A percentile compares a stretch with the other conserved stretches of the same genome.
These are phyloP conservation scores for Fusarium sulawesiense DNA, from an alignment of 2,329 filamentous ascomycete genomes.

Conservation along the genomic window DNA sequence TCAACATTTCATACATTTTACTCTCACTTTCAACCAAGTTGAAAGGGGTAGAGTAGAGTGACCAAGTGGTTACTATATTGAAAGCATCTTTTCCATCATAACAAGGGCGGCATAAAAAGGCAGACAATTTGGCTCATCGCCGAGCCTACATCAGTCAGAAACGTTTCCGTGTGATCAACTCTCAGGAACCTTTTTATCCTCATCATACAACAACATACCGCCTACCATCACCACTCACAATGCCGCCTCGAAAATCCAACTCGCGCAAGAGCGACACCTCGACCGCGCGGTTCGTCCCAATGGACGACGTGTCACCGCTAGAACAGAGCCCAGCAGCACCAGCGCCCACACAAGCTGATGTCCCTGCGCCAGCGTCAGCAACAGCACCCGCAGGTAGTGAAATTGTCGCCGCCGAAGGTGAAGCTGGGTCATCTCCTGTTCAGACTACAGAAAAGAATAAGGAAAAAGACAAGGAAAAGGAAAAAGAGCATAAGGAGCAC, in stretches of 20 bases:
- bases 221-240: slow-evolving; percentile 44
- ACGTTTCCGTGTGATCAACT: neutral
- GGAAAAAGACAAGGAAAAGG: slow-evolving; percentile 47
- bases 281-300: slow-evolving; percentile 57
- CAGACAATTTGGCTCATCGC: neutral
- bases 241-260: slow-evolving; percentile 69
- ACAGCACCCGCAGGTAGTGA: slow-evolving; percentile 16
- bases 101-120: neutral
- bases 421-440: slow-evolving; percentile 37
- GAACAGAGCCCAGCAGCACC: slow-evolving; percentile 33
- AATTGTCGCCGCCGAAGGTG: neutral
- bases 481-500: slow-evolving; percentile 50
- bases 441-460: slow-evolving; percentile 48
- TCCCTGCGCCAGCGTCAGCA: slow-evolving; percentile 13
- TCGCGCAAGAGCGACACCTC: slow-evolving; percentile 60
- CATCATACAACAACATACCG: slow-evolving; percentile 1
- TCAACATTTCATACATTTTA: neutral
- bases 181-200: neutral
- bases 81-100: neutral
- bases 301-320: slow-evolving; percentile 54
- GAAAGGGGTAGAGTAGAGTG: slow-evolving; percentile 20
- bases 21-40: neutral
- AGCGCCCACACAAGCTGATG: slow-evolving; percentile 33
- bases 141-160: neutral
- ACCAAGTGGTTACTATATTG: slow-evolving; percentile 35